A percentile compares a stretch with the other conserved stretches of the same genome.
Conservation (phyloP, 2,329 filamentous ascomycete species). For the Dactylellina parvicollis region DNA sequence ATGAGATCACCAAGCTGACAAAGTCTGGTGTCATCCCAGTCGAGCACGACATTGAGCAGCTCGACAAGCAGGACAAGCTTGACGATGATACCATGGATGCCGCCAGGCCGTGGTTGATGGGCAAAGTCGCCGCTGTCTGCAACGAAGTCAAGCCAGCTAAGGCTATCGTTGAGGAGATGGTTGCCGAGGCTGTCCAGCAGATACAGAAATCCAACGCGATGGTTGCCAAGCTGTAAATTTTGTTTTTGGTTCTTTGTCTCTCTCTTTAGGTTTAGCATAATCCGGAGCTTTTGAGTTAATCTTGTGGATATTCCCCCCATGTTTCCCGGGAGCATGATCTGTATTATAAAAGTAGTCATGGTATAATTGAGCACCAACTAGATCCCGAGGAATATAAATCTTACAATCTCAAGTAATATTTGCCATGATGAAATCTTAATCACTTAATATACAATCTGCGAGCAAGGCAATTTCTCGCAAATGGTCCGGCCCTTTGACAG, state of each 20-base stretch:
- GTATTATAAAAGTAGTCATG: conserved; percentile 50
- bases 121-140: conserved; percentile 91
- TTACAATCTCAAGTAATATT: too few relatives aligned
- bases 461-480: too few relatives aligned
- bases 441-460: too few relatives aligned
- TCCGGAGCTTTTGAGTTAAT: conserved; percentile 46
- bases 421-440: too few relatives aligned
- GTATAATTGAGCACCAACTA: conserved; percentile 37
- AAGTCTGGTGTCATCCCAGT: conserved; percentile 90
- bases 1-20: conserved; percentile 93
- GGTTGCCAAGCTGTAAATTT: conserved; percentile 51
- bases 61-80: conserved; percentile 69
- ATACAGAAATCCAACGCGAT: conserved; percentile 61
- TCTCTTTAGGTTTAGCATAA: conserved; percentile 41
- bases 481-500: too few relatives aligned
- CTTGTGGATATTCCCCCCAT: conserved; percentile 8
- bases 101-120: conserved; percentile 92
- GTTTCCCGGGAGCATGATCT: conserved; percentile 32
- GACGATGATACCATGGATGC: conserved; percentile 91
- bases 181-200: conserved; percentile 78
- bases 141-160: conserved; percentile 92
- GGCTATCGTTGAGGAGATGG: conserved; percentile 92
- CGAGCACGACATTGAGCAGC: conserved; percentile 89
- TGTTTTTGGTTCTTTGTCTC: conserved; percentile 12
- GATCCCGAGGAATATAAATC: conserved; percentile 27